Evolutionary conservation across 169 alveolate genomes (phyloP), one percentile per base, ranked within the genome.

Genomic region (Plasmodium billcollinsi): DNA sequence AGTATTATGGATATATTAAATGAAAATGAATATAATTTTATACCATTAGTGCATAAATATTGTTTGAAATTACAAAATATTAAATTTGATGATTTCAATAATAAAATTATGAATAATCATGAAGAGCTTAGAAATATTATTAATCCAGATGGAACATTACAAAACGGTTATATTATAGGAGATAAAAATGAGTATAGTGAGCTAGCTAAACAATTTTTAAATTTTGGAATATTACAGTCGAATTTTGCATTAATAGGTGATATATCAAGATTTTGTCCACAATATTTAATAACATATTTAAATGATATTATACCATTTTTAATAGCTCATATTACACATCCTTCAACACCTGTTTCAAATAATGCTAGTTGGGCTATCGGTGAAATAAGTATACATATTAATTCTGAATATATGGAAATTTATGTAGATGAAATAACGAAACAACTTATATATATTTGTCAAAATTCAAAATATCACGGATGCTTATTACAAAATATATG

Each of bases 351-450:
- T 9, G 96, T 94, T 72, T 88, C 95, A 47, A 95, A 95, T 90
- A 95, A 95, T 72, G 97, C 97, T n/a, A 93, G 95, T 47, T 95
- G 97, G 97, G 97, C 97, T 20, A 89, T 95, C 11, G 97, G 97
- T 14, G 97, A 95, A 90, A 50, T 94, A 49, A 92, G 95, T 62
- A 74, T 88, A 52, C 93, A 93, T 59, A 93, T 88, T 65, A 72
- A 66, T 58, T 76, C 94, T 0, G 95, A 94, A 43, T 71, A 72
- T 67, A 88, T 95, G 74, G 95, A 93, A 45, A 93, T 93, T 11
- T 78, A 92, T 65, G 88, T 93, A 45, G 97, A 94, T 15, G 93
- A 88, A 29, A 74, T 94, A 24, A 89, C 86, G 21, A 94, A 91
- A 20, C 89, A 93, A 29, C 90, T 94, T 54, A 69, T 93, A n/a